phyloP scores from a whole-genome alignment of 306 rosid species.

The Dryas alaskensis region DNA sequence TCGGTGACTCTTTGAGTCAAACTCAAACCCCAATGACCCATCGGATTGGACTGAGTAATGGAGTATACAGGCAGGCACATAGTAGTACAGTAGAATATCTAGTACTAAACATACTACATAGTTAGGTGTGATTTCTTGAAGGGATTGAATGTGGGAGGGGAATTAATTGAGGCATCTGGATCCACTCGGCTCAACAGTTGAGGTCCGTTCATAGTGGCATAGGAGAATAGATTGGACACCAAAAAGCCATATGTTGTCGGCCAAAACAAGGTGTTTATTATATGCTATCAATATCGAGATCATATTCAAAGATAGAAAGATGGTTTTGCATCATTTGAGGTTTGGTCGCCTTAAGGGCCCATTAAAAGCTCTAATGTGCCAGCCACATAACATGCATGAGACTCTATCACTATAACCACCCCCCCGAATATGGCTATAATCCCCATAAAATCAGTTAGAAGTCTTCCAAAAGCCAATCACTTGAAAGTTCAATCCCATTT shows the following conservation, averaged over 20 bases:
- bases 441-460: not conserved
- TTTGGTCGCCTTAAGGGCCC: constrained; percentile 1
- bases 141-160: not conserved
- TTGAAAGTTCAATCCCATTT: not conserved
- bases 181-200: constrained; percentile 5
- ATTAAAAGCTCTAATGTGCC: not conserved
- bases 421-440: not conserved
- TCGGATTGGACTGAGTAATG: too few relatives aligned
- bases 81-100: too few relatives aligned
- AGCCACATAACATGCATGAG: not conserved
- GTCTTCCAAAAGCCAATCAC: not conserved
- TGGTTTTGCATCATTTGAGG: not conserved
- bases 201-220: constrained; percentile 32
- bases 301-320: not conserved
- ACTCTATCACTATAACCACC: too few relatives aligned
- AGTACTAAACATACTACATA: too few relatives aligned
- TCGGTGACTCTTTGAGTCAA: too few relatives aligned
- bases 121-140: not conserved
- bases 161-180: constrained; percentile 20
- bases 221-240: constrained; percentile 23
- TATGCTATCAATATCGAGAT: not conserved
- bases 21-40: too few relatives aligned
- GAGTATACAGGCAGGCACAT: too few relatives aligned
- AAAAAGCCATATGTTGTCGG: constrained; percentile 27
- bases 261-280: constrained; percentile 15